Evolutionary conservation across 2,329 filamentous ascomycete genomes (phyloP).

Genomic region (Fusarium sp.): DNA sequence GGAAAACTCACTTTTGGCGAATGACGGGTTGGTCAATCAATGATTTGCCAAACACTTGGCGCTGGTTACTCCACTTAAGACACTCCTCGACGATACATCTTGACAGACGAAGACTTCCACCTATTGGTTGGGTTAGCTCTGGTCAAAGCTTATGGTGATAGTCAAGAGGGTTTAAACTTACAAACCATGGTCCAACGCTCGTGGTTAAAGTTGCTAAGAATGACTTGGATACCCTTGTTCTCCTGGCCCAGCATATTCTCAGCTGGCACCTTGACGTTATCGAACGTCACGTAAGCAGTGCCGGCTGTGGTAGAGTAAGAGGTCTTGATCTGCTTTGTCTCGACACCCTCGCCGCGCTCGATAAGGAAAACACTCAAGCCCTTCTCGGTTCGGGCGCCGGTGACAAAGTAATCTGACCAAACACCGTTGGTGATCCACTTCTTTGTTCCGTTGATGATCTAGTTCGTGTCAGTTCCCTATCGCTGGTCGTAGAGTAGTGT

Average conservation of each 20-base stretch:
- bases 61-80: conserved; percentile 89
- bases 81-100: conserved; percentile 84
- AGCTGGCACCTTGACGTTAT: conserved; percentile 87
- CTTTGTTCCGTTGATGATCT: conserved; percentile 78
- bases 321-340: conserved; percentile 84
- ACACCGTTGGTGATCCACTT: conserved; percentile 90
- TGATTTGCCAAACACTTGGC: conserved; percentile 85
- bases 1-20: conserved; percentile 73
- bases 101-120: conserved; percentile 72
- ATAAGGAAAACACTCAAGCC: conserved; percentile 83
- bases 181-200: conserved; percentile 83
- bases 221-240: conserved; percentile 87
- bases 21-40: conserved; percentile 88
- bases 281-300: conserved; percentile 84
- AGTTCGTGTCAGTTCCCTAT: not conserved
- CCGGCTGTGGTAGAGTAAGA: conserved; percentile 84
- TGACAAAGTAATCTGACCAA: conserved; percentile 87
- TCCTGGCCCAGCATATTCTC: conserved; percentile 84
- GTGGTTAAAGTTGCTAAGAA: conserved; percentile 91
- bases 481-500: no score
- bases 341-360: conserved; percentile 78
- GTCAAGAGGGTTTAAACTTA: conserved; percentile 51
- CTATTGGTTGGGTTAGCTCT: conserved; percentile 45
- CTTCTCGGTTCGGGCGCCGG: conserved; percentile 82
- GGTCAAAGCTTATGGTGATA: not conserved